These are phyloP conservation scores for Isoetes taiwanensis DNA, from an alignment of 75 land plant species.

Conservation along the genomic window DNA sequence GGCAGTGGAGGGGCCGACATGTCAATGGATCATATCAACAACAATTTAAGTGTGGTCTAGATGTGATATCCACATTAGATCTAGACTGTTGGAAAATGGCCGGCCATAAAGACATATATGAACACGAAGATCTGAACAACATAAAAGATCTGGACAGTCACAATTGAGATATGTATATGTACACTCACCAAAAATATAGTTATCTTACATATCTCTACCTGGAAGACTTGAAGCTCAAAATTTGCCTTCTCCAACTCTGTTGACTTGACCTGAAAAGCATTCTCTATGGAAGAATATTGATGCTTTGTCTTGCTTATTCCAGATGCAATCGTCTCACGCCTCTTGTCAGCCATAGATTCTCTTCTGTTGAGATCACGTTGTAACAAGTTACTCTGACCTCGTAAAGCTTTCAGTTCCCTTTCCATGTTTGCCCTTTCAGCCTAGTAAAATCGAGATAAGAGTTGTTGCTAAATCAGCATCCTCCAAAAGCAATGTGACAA, in stretches of 20 bases:
- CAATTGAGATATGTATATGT: neutral
- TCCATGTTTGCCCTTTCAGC: conserved; percentile 62
- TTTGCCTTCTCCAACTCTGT: conserved; percentile 21
- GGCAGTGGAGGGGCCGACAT: too few species aligned
- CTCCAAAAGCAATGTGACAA: neutral
- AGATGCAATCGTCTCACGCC: conserved; percentile 32
- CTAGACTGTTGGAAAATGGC: neutral
- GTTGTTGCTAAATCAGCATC: neutral
- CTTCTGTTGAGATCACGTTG: conserved; percentile 52
- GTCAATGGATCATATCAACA: too few species aligned
- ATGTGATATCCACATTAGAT: neutral
- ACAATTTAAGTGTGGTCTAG: neutral
- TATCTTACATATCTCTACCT: conserved; percentile 9
- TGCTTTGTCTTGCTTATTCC: conserved; percentile 35
- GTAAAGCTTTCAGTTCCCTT: conserved; percentile 44
- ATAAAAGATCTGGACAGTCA: neutral
- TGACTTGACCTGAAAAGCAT: conserved; percentile 27
- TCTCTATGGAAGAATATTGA: conserved; percentile 19
- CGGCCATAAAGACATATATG: neutral
- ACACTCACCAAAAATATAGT: neutral
- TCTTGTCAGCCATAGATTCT: conserved; percentile 44
- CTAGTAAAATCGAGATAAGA: conserved; percentile 15
- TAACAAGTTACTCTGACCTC: conserved; percentile 39
- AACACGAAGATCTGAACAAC: neutral
- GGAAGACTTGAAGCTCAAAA: conserved; percentile 25